Evolutionary conservation across 2,329 filamentous ascomycete species (phyloP), one percentile per base, ranked within the genome.

Genomic region (Exutisphaerella laricina): DNA sequence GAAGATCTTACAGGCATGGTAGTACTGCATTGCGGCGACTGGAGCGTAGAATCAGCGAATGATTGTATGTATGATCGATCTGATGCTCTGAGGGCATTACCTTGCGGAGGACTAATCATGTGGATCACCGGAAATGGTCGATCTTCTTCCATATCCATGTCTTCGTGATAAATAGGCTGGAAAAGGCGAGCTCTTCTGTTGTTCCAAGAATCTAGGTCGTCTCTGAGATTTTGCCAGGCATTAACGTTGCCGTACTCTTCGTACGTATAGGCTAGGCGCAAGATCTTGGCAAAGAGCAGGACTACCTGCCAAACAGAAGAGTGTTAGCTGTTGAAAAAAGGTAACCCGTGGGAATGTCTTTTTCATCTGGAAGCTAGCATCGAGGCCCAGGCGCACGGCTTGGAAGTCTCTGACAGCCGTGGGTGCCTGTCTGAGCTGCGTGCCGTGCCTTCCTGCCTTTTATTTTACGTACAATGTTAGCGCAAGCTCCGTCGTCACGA

Each of bases 211-310:
- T 54, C 48, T 7, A 54, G 34, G 21, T 54, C 49, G 12, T 29
- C 39, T 16, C 45, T 45, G 9, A 51, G 23, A 2, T 43, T 34
- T 10, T 46, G 34, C 54, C 54, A 57, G 2, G 31, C 28, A 10
- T 34, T 38, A 29, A 35, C 16, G 5, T 43, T 36, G 17, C 18
- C 25, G 4, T 39, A 16, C 10, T 45, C 42, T 20, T 37, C 14
- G 3, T 42, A 26, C 2, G 39, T 42, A 26, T 53, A 45, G 2
- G 49, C 25, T 8, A 54, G 35, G 20, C 49, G 62, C 4, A 70
- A 54, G 2, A 67, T 65, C 22, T 58, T 61, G 3, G 66, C 66
- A 38, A 67, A 69, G 7, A 66, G 55, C 25, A 66, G 63, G 4
- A 69, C 59, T 5, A 66, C n/a, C n/a, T n/a, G n/a, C n/a, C n/a